Percentiles rank a stretch among this genome's conserved stretches.
These are phyloP conservation scores for Nadsonia commutata DNA, from an alignment of 1,139 yeast species.

Conservation along the genomic window DNA sequence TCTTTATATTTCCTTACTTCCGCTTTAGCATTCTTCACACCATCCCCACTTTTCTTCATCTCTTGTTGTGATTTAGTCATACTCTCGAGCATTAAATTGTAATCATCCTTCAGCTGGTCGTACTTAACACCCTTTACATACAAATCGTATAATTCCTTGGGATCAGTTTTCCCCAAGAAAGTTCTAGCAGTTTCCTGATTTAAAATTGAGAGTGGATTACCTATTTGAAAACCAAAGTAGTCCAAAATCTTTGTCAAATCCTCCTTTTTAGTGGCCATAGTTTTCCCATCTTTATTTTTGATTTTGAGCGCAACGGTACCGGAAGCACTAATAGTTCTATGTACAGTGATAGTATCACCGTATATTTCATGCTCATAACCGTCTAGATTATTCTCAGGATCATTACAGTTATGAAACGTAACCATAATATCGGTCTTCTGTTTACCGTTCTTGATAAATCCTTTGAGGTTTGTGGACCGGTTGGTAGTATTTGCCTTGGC, in stretches of 20 bases:
- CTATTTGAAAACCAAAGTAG: slow-evolving; percentile 63
- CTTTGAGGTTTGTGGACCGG: slow-evolving; percentile 59
- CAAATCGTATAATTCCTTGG: slow-evolving; percentile 1
- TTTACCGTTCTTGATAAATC: slow-evolving; percentile 66
- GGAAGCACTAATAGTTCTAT: slow-evolving; percentile 42
- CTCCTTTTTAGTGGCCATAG: slow-evolving; percentile 44
- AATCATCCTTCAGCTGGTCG: neutral
- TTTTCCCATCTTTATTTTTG: slow-evolving; percentile 35
- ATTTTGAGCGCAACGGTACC: slow-evolving; percentile 40
- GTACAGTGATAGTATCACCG: slow-evolving; percentile 58
- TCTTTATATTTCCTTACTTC: neutral
- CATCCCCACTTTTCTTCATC: neutral
- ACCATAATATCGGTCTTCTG: slow-evolving; percentile 47
- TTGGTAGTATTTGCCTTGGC: slow-evolving; percentile 86
- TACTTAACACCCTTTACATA: neutral
- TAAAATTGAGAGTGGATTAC: slow-evolving; percentile 83
- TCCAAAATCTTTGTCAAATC: slow-evolving; percentile 56
- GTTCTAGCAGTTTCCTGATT: slow-evolving; percentile 93
- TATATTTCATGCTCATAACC: slow-evolving; percentile 49
- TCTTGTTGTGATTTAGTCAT: neutral
- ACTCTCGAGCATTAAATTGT: neutral
- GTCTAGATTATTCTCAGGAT: slow-evolving; percentile 34
- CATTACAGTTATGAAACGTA: slow-evolving; percentile 33
- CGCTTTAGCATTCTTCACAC: neutral
- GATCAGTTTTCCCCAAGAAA: slow-evolving; percentile 30